Conservation (phyloP, 164 flowering plant species). For the Chloranthus sessilifolius region DNA sequence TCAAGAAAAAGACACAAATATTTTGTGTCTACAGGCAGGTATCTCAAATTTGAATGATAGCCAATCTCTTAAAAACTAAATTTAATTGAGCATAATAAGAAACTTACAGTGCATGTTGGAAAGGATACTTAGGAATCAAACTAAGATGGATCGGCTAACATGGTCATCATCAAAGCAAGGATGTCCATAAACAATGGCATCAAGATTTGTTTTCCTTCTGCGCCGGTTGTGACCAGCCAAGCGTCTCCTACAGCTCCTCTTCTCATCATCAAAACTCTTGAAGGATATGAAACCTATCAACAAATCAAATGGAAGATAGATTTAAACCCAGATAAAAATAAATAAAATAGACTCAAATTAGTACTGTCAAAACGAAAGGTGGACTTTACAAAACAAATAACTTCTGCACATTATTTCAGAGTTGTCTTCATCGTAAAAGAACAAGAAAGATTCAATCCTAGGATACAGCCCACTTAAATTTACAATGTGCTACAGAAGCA, state of each 20-base stretch:
- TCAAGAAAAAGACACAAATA: too few relatives aligned
- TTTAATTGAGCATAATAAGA: not conserved
- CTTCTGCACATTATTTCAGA: too few relatives aligned
- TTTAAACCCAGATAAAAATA: too few relatives aligned
- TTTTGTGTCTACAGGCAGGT: too few relatives aligned
- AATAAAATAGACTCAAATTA: too few relatives aligned
- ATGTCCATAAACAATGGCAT: slow-evolving; percentile 25
- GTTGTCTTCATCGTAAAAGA: too few relatives aligned
- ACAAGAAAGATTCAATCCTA: too few relatives aligned
- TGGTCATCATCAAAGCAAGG: slow-evolving; percentile 29
- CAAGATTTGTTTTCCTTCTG: slow-evolving; percentile 51
- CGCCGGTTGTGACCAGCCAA: slow-evolving; percentile 56
- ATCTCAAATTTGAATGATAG: too few relatives aligned
- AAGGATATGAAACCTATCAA: slow-evolving; percentile 51
- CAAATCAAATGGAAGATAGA: not conserved
- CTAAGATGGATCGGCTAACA: slow-evolving; percentile 31
- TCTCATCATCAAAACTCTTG: slow-evolving; percentile 60
- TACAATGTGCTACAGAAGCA: too few relatives aligned
- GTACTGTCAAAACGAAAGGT: too few relatives aligned
- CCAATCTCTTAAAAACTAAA: not conserved
- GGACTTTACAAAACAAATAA: too few relatives aligned
- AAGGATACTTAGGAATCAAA: slow-evolving; percentile 40
- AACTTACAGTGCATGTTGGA: slow-evolving; percentile 47
- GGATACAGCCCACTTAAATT: too few relatives aligned
- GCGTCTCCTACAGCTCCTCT: slow-evolving; percentile 54